phyloP scores from a whole-genome alignment of 345 rosid species.

The Populus alba region DNA sequence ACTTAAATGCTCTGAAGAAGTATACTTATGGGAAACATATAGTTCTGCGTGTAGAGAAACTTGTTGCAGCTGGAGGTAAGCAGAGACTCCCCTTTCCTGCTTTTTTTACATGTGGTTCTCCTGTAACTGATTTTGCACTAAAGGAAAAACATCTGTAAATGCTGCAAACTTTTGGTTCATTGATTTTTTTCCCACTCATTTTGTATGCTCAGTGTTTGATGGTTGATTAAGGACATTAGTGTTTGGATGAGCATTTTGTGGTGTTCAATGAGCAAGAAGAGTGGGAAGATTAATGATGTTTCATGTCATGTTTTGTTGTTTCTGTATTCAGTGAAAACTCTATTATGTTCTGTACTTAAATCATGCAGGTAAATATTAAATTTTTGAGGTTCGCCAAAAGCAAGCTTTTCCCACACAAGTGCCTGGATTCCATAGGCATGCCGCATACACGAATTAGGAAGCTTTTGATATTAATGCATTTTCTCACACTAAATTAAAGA shows the following conservation, averaged over 20 bases:
- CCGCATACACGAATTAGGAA: background rate
- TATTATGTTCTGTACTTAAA: background rate
- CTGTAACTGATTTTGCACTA: background rate
- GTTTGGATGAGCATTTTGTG: background rate
- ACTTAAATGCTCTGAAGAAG: conserved; percentile 84
- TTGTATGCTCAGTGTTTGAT: background rate
- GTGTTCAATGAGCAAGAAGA: background rate
- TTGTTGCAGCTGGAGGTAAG: conserved; percentile 93
- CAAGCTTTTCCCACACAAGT: background rate
- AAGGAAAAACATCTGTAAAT: background rate
- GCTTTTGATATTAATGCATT: background rate
- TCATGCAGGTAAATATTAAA: background rate
- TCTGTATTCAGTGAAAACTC: background rate
- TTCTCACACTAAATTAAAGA: background rate
- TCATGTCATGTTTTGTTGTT: conserved; percentile 8
- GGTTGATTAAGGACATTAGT: background rate
- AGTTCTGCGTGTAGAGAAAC: conserved; percentile 95
- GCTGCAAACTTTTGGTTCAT: background rate
- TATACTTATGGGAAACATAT: conserved; percentile 96
- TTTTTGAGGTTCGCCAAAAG: background rate
- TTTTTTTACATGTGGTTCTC: background rate
- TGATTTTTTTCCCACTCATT: no score
- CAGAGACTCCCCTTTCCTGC: conserved; percentile 2
- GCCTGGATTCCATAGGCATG: background rate
- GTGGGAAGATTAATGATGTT: background rate